Conservation (phyloP, 2,329 filamentous ascomycete species). For the Aspergillus melleus region DNA sequence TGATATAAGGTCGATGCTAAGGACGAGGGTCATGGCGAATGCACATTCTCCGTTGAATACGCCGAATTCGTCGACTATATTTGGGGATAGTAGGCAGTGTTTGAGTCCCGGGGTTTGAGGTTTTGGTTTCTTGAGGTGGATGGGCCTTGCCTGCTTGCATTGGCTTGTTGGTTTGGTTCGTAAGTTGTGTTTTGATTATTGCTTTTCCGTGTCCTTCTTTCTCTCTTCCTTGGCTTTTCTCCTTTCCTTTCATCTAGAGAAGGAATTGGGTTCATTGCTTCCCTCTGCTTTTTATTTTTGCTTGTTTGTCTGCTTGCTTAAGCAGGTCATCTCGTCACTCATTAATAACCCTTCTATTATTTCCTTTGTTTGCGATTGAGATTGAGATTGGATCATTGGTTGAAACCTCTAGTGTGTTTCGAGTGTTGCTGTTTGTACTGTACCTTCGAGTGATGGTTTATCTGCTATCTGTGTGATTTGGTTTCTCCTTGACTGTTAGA, state of each 20-base stretch:
- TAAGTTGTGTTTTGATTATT: no score
- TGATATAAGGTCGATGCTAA: constrained; percentile 47
- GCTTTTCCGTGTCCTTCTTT: neutral
- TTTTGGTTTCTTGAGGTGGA: no score
- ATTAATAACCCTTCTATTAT: neutral
- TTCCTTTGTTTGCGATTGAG: neutral
- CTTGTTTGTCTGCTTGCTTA: neutral
- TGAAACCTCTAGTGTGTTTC: no score
- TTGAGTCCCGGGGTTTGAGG: neutral
- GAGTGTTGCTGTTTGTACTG: neutral
- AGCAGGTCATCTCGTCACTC: neutral
- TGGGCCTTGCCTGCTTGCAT: no score
- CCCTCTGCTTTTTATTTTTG: neutral
- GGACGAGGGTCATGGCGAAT: constrained; percentile 36
- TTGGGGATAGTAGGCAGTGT: neutral
- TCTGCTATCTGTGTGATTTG: neutral
- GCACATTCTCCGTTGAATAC: constrained; percentile 4
- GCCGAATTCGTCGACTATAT: neutral
- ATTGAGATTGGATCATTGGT: no score
- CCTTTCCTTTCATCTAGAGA: neutral
- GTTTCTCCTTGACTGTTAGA: neutral
- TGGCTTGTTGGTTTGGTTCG: no score
- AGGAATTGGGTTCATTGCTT: neutral
- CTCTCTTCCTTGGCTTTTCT: neutral
- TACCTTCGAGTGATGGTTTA: neutral